A percentile compares a stretch with the other conserved stretches of the same genome.
These are phyloP conservation scores for Cucurbita maxima DNA, from an alignment of 306 rosid species.

Conservation along the genomic window DNA sequence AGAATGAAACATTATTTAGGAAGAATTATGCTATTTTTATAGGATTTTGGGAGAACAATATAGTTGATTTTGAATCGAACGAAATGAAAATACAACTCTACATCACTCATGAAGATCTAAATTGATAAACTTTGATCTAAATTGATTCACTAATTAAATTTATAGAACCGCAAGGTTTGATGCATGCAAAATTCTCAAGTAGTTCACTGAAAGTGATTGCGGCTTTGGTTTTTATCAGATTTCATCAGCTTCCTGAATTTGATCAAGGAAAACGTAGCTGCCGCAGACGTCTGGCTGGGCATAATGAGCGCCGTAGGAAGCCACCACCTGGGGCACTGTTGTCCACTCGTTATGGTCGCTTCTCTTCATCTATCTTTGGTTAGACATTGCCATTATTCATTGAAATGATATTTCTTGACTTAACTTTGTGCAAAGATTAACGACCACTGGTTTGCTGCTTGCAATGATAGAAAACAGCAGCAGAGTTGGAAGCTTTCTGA, in stretches of 20 bases:
- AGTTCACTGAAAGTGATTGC: not conserved
- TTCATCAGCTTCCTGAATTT: conserved; percentile 85
- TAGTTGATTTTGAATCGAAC: no score
- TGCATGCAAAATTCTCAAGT: not conserved
- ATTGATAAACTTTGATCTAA: no score
- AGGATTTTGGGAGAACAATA: no score
- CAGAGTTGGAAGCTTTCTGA: conserved; percentile 51
- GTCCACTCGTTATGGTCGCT: conserved; percentile 41
- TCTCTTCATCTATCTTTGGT: conserved; percentile 48
- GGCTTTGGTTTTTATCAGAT: conserved; percentile 28
- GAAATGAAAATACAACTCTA: no score
- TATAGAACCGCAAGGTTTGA: no score
- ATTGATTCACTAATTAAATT: no score
- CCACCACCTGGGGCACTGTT: conserved; percentile 62
- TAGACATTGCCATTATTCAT: conserved; percentile 13
- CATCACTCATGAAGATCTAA: no score
- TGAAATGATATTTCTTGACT: not conserved
- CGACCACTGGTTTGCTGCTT: not conserved
- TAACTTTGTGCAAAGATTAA: not conserved
- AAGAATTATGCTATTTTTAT: no score
- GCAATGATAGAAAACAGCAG: conserved; percentile 35
- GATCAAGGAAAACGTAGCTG: conserved; percentile 95
- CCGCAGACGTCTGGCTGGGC: conserved; percentile 89
- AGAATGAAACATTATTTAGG: no score
- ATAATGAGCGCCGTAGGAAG: conserved; percentile 89